These are phyloP conservation scores for Anaeromyces robustus DNA, from an alignment of 192 early-diverging fungal genomes.

Conservation along the genomic window DNA sequence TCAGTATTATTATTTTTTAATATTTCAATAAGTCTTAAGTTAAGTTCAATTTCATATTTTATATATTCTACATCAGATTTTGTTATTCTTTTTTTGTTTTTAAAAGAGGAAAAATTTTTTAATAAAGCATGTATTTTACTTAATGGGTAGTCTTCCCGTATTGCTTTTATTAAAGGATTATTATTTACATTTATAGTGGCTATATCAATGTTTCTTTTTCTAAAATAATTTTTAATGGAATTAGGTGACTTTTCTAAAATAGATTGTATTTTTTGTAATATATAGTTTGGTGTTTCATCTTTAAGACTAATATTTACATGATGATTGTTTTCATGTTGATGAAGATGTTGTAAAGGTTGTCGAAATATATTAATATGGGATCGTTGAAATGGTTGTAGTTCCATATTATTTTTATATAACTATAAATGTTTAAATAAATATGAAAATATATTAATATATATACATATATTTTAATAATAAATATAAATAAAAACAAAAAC, in stretches of 20 bases:
- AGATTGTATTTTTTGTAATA: neutral
- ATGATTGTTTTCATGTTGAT: neutral
- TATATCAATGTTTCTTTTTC: neutral
- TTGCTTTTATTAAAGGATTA: neutral
- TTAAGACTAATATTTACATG: neutral
- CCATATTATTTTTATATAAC: too few relatives aligned
- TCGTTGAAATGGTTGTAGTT: too few relatives aligned
- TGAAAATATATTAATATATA: too few relatives aligned
- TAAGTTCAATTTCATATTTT: neutral
- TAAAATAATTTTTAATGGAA: neutral
- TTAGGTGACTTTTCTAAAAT: neutral
- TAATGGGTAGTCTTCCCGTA: neutral
- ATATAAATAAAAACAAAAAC: too few relatives aligned
- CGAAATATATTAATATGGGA: too few relatives aligned
- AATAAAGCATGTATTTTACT: neutral
- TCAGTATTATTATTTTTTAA: neutral
- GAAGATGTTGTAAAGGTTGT: too few relatives aligned
- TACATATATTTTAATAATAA: too few relatives aligned
- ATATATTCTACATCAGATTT: neutral
- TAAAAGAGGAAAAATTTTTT: neutral
- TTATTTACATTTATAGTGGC: neutral
- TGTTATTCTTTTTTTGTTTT: neutral
- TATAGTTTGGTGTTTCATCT: neutral
- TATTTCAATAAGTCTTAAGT: neutral
- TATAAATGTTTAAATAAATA: too few relatives aligned